These are phyloP conservation scores for Petunia hybrid DNA, from an alignment of 305 asterid genomes.

Conservation along the genomic window DNA sequence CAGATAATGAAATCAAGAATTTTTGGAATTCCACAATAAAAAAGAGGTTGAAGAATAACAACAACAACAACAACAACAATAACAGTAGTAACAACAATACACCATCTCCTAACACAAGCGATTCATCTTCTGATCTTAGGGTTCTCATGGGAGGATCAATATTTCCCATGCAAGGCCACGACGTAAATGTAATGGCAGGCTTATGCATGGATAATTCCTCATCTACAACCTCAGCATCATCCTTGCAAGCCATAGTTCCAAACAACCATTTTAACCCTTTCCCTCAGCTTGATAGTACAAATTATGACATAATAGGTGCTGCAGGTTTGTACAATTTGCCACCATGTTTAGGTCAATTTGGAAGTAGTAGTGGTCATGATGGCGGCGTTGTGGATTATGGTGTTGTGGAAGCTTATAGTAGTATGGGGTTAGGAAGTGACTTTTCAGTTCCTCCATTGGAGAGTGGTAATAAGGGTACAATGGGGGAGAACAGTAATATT, in stretches of 20 bases:
- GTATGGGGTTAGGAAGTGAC: constrained; percentile 70
- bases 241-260: constrained; percentile 47
- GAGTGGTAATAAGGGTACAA: constrained; percentile 37
- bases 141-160: constrained; percentile 33
- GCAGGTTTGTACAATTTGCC: constrained; percentile 39
- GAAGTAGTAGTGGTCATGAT: constrained; percentile 8
- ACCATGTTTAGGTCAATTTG: constrained; percentile 31
- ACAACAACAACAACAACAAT: constrained; percentile 27
- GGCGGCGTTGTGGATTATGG: constrained; percentile 43
- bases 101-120: constrained; percentile 66
- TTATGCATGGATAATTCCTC: constrained; percentile 64
- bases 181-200: constrained; percentile 41
- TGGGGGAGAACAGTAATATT: constrained; percentile 37
- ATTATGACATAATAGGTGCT: constrained; percentile 31
- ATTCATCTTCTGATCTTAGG: constrained; percentile 52
- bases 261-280: constrained; percentile 56
- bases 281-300: constrained; percentile 36
- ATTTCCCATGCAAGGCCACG: constrained; percentile 72
- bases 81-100: constrained; percentile 36
- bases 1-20: constrained; percentile 93
- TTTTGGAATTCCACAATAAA: constrained; percentile 93
- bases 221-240: constrained; percentile 59
- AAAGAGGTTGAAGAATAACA: constrained; percentile 67
- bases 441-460: constrained; percentile 72
- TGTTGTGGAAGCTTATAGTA: constrained; percentile 48